Base-by-base conservation (phyloP, 106 monocot species). In the Dactylorhiza incarnata region DNA sequence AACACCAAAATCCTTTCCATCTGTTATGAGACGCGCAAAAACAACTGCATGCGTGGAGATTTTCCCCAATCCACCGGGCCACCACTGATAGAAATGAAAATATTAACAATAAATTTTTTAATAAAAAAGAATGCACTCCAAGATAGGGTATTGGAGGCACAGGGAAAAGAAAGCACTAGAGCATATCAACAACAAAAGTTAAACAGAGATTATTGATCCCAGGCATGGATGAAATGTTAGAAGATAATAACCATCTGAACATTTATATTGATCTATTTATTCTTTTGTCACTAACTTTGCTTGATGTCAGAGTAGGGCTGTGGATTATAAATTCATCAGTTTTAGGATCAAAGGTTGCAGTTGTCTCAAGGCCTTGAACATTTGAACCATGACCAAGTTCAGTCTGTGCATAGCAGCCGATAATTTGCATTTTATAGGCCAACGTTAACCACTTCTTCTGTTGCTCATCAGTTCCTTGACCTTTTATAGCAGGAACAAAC, bases 361-460 rank as follows among this genome's bases (percentile, higher is more conserved):
- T 99, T 74, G 97, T 99, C 85, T 99, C 97, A 78, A 99, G 97
- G 56, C 97, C 97, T 82, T 99, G 97, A 68, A 99, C 91, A 81
- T 99, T 99, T 6, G 97, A 99, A 66, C 97, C 97, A 83, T 99
- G 97, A 43, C 97, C 97, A 83, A 99, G 91, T 81, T 99, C 97
- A 79, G 97, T 99, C 68, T 99, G 97, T 48, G 97, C 94, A 88
- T 99, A 99, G 73, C 97, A 99, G 9, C 97, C 97, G 75, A 99
- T 94, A 73, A 99, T 99, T 75, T 99, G 83, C 89, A 99, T 84
- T 68, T 75, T 99, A 74, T 86, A 83, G 6, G 94, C 97, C 84
- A 89, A 78, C 13, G 97, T 75, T 56, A 99, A 79, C 97, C 97
- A 99, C 72, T 91, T 99, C 85, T 85, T 82, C 62, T 91, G 94